Conservation (phyloP, 2,329 filamentous ascomycete genomes). For the Macroventuria anomochaeta region DNA sequence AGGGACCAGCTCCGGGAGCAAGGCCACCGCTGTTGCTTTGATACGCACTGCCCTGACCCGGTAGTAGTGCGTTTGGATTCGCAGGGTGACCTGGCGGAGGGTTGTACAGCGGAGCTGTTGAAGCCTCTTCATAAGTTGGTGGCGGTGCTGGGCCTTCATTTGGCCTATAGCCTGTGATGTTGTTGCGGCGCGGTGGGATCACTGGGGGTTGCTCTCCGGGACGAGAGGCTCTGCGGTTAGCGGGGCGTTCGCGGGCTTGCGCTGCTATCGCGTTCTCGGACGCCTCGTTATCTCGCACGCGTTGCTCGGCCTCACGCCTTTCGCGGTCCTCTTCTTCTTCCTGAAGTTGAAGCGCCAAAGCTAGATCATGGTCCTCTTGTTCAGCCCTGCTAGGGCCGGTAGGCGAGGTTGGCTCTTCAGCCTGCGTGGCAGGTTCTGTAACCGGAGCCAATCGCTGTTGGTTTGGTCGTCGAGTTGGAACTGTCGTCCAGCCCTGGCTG, state of each 20-base stretch:
- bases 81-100: slow-evolving; percentile 57
- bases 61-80: slow-evolving; percentile 44
- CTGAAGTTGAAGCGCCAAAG: slow-evolving; percentile 88
- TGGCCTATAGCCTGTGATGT: slow-evolving; percentile 44
- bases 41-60: slow-evolving; percentile 38
- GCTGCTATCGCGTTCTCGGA: slow-evolving; percentile 72
- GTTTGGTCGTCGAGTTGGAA: slow-evolving; percentile 50
- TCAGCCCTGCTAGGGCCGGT: slow-evolving; percentile 61
- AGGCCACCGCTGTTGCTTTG: slow-evolving; percentile 22
- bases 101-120: slow-evolving; percentile 62
- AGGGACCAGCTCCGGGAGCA: slow-evolving; percentile 20
- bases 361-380: slow-evolving; percentile 83
- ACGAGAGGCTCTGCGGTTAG: slow-evolving; percentile 37
- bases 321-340: slow-evolving; percentile 89
- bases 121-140: slow-evolving; percentile 70
- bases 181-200: slow-evolving; percentile 54
- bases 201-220: slow-evolving; percentile 49
- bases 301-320: slow-evolving; percentile 63
- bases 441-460: slow-evolving; percentile 24
- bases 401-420: slow-evolving; percentile 33
- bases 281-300: slow-evolving; percentile 70
- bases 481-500: slow-evolving; percentile 63
- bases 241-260: slow-evolving; percentile 30
- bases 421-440: slow-evolving; percentile 16
- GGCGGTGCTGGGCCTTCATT: slow-evolving; percentile 62